Evolutionary conservation across 2,329 filamentous ascomycete genomes (phyloP), one percentile per base, ranked within the genome.

Genomic region (Alternaria sp.): DNA sequence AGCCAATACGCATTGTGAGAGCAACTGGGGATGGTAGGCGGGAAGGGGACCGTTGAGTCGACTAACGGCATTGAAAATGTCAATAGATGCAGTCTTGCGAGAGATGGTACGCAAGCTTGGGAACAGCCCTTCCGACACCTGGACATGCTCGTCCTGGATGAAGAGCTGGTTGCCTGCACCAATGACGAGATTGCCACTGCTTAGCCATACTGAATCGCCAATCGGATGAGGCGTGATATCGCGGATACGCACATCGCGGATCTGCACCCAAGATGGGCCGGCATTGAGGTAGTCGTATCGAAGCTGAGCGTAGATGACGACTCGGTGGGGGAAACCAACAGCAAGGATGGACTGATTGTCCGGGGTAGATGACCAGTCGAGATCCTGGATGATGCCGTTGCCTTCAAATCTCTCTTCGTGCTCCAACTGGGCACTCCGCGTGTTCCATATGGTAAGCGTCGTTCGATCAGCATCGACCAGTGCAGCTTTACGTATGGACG

Each of bases 281-380:
- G 92, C 90, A 70, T 94, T 93, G 18, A 97, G 83, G 74, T 97
- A 97, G 77, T 97, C 93, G 73, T 95, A 97, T 12, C 94, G 90
- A 81, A 96, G 89, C 74, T 97, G 93, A 6, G 91, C 90, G 26
- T 97, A 85, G 3, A 97, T 83, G 30, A 96, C 80, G 5, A 97
- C 90, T 57, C 91, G 88, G 65, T 94, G 91, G n/a, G 90, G 89
- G 72, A 97, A 97, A 0, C 94, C 93, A n/a, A 97, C 92, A 1
- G 94, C 92, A 20, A 97, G 83, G 56, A 97, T 93, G 1, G 92
- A 94, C 72, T 97, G 93, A 49, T 88, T 89, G 75, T 96, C 92
- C 0, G 93, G 93, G 0, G 94, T 97, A 3, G 92, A 94, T 1
- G 93, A 94, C 94, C 94, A 97, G 76, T 97, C 93, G 12, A 97